A percentile compares a stretch with the other conserved stretches of the same genome.
Evolutionary conservation across 495 filamentous ascomycete species (phyloP).

Genomic region (Xylaria cubensis): DNA sequence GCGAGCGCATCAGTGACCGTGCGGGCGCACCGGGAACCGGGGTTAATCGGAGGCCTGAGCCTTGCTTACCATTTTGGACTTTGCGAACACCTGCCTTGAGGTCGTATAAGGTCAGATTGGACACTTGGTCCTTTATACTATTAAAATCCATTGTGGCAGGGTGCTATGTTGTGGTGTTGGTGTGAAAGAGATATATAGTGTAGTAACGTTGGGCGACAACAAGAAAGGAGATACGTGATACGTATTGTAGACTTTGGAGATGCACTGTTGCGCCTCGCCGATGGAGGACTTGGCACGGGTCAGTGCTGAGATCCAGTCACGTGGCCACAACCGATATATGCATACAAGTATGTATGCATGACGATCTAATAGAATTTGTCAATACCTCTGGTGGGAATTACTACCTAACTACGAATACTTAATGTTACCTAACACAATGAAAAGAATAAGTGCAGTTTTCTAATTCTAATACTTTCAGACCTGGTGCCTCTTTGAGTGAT

Average conservation of each 20-base stretch:
- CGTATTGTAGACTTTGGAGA: conserved; percentile 1
- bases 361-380: background rate
- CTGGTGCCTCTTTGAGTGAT: background rate
- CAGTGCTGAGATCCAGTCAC: conserved; percentile 7
- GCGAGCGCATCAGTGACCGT: conserved; percentile 28
- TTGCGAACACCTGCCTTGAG: conserved; percentile 96
- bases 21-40: background rate
- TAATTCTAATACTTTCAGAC: background rate
- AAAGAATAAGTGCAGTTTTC: too few species aligned
- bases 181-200: conserved; percentile 10
- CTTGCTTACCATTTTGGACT: conserved; percentile 89
- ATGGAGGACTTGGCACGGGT: conserved; percentile 3
- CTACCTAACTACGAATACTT: too few species aligned
- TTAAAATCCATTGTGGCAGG: conserved; percentile 77
- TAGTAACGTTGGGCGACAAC: conserved; percentile 14
- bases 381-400: too few species aligned
- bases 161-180: conserved; percentile 19
- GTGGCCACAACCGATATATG: background rate
- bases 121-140: conserved; percentile 84
- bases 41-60: conserved; percentile 1
- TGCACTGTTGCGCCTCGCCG: conserved; percentile 1
- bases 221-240: background rate
- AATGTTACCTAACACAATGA: too few species aligned
- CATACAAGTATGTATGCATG: background rate
- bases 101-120: conserved; percentile 95